Evolutionary conservation across 345 rosid species (phyloP), one percentile per base, ranked within the genome.

Genomic region (Raphanus raphanistrum): DNA sequence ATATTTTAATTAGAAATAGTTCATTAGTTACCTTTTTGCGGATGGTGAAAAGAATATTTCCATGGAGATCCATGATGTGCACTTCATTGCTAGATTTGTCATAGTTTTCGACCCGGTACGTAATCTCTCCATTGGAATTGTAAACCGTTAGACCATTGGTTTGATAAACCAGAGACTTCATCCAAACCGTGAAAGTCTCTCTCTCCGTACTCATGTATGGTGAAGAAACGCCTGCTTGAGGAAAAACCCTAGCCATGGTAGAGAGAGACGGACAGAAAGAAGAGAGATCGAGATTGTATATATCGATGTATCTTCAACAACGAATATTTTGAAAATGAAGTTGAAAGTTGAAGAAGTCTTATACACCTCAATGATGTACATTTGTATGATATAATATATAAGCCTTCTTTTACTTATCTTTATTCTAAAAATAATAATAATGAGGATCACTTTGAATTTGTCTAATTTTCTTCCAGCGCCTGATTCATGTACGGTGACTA

Each of bases 131-230:
- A 9, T 74, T 83, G 58, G 84, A 72, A 65, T 87, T 81, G 50
- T 70, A 89, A 72, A 87, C 89, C 3, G 93, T 89, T 86, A 88
- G 87, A 28, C 93, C 93, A 54, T 89, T 86, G 55, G 82, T 78
- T 55, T 86, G 85, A 82, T 84, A 83, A 71, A 89, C 85, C 15
- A 89, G 72, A 25, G 93, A 89, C 72, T 87, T 89, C 93, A 89
- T 89, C 93, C 93, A 89, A 50, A 89, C 63, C 33, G 93, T 89
- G 76, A 85, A 89, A 13, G 75, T 83, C 76, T 87, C 88, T 75
- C 79, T 74, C 60, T 74, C 79, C 68, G 84, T 54, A 64, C 82
- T 75, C 66, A 77, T 72, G 64, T 65, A 76, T 41, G 80, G 29
- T 33, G 73, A 63, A 63, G 80, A 77, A 10, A 80, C 28, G 29